These are phyloP conservation scores for Calycina marina DNA, from an alignment of 2,329 filamentous ascomycete species.

Conservation along the genomic window DNA sequence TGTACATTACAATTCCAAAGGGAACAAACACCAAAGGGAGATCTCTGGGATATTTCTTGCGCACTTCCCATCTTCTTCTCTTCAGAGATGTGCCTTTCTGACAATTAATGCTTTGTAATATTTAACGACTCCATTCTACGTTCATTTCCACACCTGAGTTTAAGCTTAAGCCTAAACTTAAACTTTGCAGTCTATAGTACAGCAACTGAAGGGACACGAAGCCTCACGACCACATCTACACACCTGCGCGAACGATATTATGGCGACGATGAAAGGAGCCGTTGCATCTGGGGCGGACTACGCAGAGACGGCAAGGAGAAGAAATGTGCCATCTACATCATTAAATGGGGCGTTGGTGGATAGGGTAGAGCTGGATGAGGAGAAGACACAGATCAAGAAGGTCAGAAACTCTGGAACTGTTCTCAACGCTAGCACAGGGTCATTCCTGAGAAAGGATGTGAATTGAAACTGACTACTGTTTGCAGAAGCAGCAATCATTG, in stretches of 20 bases:
- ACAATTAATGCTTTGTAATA: constrained; percentile 17
- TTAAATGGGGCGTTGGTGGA: constrained; percentile 24
- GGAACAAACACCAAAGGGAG: no score
- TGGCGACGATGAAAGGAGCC: constrained; percentile 32
- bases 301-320: constrained; percentile 39
- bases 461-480: constrained; percentile 3
- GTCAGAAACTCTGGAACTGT: constrained; percentile 27
- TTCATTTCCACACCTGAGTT: neutral
- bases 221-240: neutral
- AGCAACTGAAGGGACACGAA: neutral
- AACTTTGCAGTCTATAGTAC: no score
- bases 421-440: constrained; percentile 1
- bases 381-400: constrained; percentile 44
- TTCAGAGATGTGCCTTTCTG: constrained; percentile 17
- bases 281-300: constrained; percentile 44
- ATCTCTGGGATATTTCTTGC: no score
- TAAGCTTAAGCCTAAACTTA: no score
- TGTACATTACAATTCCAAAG: no score
- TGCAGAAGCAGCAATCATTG: constrained; percentile 37
- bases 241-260: constrained; percentile 8
- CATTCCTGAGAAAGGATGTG: constrained; percentile 11
- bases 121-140: constrained; percentile 9
- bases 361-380: constrained; percentile 34
- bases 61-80: no score
- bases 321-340: constrained; percentile 32